These are phyloP conservation scores for Agaricus subrufescens DNA, from an alignment of 768 basidiomycete genomes.

Conservation along the genomic window DNA sequence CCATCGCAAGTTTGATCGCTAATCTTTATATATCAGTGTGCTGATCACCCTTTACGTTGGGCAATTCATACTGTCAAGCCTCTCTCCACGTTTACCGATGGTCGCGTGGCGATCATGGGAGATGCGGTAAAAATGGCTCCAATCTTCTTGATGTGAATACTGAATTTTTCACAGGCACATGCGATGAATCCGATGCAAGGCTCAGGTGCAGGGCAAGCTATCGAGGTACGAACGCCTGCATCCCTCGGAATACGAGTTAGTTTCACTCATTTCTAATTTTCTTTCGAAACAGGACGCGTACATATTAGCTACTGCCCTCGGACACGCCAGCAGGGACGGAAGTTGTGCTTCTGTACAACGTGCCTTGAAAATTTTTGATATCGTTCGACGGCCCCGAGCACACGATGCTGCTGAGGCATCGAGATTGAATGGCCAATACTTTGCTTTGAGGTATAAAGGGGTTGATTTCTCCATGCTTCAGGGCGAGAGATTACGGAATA, in stretches of 20 bases:
- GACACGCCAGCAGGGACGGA: slow-evolving; percentile 38
- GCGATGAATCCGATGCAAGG: slow-evolving; percentile 53
- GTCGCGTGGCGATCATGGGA: slow-evolving; percentile 42
- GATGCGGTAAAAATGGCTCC: slow-evolving; percentile 37
- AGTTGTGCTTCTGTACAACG: slow-evolving; percentile 26
- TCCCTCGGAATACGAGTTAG: slow-evolving; percentile 10
- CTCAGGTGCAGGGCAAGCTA: slow-evolving; percentile 54
- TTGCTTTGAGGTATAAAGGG: slow-evolving; percentile 29
- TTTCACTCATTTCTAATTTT: slow-evolving; percentile 19
- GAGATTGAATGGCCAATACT: slow-evolving; percentile 37
- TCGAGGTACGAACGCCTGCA: slow-evolving; percentile 35
- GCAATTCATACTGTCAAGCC: slow-evolving; percentile 56
- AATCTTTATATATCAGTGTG: slow-evolving; percentile 34
- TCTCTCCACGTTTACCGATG: slow-evolving; percentile 45
- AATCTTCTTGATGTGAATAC: slow-evolving; percentile 2
- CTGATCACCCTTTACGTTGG: slow-evolving; percentile 53
- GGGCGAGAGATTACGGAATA: slow-evolving; percentile 22
- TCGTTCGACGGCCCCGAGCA: slow-evolving; percentile 43
- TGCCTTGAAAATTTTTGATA: slow-evolving; percentile 44
- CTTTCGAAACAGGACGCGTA: slow-evolving; percentile 42
- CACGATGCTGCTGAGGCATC: slow-evolving; percentile 32
- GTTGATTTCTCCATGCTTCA: slow-evolving; percentile 23
- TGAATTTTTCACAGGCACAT: slow-evolving; percentile 34
- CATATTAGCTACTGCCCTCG: slow-evolving; percentile 38
- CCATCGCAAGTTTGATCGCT: neutral